Evolutionary conservation across 192 early-diverging fungal species (phyloP).

Genomic region (Jimgerdemannia lactiflua): DNA sequence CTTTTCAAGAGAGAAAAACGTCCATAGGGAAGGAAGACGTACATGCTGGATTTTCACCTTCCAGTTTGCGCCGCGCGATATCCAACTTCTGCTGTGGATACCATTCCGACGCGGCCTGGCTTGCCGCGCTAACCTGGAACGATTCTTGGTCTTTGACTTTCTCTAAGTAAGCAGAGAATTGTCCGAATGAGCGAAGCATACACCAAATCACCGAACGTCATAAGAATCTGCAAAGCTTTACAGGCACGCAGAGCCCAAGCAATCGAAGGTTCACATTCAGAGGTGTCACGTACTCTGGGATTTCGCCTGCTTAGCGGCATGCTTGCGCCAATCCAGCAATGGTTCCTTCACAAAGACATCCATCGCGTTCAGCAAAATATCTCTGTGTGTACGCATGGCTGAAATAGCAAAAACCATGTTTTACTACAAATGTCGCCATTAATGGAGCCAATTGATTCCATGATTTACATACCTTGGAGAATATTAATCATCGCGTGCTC

Average conservation of each 20-base stretch:
- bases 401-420: not conserved
- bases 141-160: constrained; percentile 33
- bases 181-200: too few species aligned
- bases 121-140: constrained; percentile 34
- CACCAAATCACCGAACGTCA: too few species aligned
- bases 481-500: constrained; percentile 68
- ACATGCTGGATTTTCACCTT: constrained; percentile 68
- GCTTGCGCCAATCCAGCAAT: constrained; percentile 76
- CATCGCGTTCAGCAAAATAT: constrained; percentile 68
- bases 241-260: too few species aligned
- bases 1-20: not conserved
- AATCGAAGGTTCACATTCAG: not conserved
- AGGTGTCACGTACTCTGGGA: constrained; percentile 44
- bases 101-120: constrained; percentile 53
- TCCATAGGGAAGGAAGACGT: constrained; percentile 15
- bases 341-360: constrained; percentile 83
- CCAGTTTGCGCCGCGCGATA: constrained; percentile 65
- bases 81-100: constrained; percentile 75
- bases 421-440: constrained; percentile 4
- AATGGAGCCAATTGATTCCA: constrained; percentile 7
- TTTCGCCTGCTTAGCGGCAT: constrained; percentile 57
- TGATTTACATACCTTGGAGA: constrained; percentile 41
- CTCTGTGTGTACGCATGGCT: constrained; percentile 59
- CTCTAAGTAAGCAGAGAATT: constrained; percentile 13
- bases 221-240: too few species aligned